Percentiles rank a stretch among this genome's conserved stretches.
These are phyloP conservation scores for Fusarium fracticaudum DNA, from an alignment of 2,329 filamentous ascomycete genomes.

Conservation along the genomic window DNA sequence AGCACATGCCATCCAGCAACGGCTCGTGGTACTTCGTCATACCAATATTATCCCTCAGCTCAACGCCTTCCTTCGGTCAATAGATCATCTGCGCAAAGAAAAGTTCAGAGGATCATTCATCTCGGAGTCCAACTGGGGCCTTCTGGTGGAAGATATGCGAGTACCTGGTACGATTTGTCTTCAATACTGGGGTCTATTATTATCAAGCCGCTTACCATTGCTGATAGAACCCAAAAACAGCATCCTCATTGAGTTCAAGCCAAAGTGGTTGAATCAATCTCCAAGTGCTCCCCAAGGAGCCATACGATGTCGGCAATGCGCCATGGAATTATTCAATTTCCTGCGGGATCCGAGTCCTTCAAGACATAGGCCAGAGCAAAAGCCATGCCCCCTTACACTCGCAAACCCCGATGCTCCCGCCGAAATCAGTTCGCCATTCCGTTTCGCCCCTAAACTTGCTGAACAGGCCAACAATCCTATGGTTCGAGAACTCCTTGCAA, in stretches of 20 bases:
- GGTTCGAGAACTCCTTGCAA: conserved; percentile 38
- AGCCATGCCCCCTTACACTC: conserved; percentile 74
- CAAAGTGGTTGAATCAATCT: conserved; percentile 84
- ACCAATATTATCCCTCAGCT: conserved; percentile 54
- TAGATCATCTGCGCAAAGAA: conserved; percentile 57
- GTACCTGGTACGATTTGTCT: conserved; percentile 42
- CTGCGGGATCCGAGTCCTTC: conserved; percentile 47
- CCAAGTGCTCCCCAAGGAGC: conserved; percentile 72
- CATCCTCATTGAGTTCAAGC: conserved; percentile 77
- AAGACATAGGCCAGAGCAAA: conserved; percentile 48
- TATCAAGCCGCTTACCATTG: neutral
- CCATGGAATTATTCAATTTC: conserved; percentile 56
- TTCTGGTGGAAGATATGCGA: conserved; percentile 79
- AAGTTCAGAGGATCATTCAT: conserved; percentile 60
- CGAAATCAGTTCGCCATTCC: conserved; percentile 55
- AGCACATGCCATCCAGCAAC: conserved; percentile 48
- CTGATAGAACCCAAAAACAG: conserved; percentile 44
- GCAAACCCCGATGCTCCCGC: conserved; percentile 59
- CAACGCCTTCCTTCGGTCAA: conserved; percentile 62
- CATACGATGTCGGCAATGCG: conserved; percentile 79
- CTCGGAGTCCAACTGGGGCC: conserved; percentile 69
- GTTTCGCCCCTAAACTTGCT: conserved; percentile 49
- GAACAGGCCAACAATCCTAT: conserved; percentile 18
- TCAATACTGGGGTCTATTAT: neutral
- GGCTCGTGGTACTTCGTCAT: conserved; percentile 50